Evolutionary conservation across 1,139 yeast genomes (phyloP).

Genomic region (Blastobotrys persicus): DNA sequence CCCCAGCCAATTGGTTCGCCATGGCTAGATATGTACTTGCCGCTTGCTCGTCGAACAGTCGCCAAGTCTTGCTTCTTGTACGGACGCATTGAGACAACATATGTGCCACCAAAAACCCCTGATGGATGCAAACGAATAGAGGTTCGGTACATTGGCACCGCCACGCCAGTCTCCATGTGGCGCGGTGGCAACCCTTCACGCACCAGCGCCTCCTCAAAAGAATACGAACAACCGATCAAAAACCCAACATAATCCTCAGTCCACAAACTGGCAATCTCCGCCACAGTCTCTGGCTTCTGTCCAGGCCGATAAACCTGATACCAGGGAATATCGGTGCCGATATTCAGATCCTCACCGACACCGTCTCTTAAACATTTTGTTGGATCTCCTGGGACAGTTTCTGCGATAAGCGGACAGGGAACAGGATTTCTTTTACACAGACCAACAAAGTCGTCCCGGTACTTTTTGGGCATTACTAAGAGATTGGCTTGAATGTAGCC

Average conservation of each 20-base stretch:
- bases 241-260: constrained; percentile 12
- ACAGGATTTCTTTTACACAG: constrained; percentile 14
- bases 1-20: constrained; percentile 17
- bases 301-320: constrained; percentile 10
- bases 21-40: constrained; percentile 14
- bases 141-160: constrained; percentile 15
- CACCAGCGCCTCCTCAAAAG: constrained; percentile 12
- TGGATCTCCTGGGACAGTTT: constrained; percentile 12
- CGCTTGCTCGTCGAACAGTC: constrained; percentile 9
- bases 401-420: constrained; percentile 14
- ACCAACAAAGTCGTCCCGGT: constrained; percentile 14
- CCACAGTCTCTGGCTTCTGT: constrained; percentile 3
- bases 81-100: constrained; percentile 16
- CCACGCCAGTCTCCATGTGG: constrained; percentile 9
- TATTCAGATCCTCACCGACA: constrained; percentile 8
- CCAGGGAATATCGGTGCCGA: constrained; percentile 16
- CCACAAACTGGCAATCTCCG: constrained; percentile 11
- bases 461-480: constrained; percentile 12
- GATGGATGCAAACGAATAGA: constrained; percentile 11
- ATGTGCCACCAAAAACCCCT: constrained; percentile 4
- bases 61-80: constrained; percentile 9
- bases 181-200: constrained; percentile 10
- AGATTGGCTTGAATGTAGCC: constrained; percentile 12
- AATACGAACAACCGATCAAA: constrained; percentile 14
- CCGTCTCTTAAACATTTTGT: constrained; percentile 6